Conservation (phyloP, 257 asterid genomes). For the Solanum habrochaites region DNA sequence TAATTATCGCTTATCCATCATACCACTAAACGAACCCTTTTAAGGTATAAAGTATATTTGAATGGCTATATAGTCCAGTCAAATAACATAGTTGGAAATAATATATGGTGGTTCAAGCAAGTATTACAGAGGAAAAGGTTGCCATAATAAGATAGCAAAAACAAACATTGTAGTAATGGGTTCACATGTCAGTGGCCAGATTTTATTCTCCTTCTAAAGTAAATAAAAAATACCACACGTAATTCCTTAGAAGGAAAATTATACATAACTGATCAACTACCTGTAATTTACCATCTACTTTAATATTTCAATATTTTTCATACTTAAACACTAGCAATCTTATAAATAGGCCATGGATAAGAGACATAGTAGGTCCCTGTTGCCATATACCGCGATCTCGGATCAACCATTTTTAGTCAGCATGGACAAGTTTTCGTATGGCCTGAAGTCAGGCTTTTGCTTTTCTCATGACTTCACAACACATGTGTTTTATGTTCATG, state of each 20-base stretch:
- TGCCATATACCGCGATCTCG: neutral
- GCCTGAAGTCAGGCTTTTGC: neutral
- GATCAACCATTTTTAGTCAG: neutral
- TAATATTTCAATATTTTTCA: neutral
- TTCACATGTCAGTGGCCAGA: neutral
- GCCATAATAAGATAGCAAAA: neutral
- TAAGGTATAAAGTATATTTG: neutral
- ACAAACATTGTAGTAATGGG: neutral
- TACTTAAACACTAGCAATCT: neutral
- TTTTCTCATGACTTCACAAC: neutral
- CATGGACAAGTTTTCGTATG: neutral
- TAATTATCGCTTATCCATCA: neutral
- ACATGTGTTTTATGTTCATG: neutral
- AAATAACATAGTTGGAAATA: neutral
- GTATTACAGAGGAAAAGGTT: neutral
- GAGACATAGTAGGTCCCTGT: neutral
- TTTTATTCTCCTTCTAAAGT: neutral
- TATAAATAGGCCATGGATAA: neutral
- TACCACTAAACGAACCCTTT: neutral
- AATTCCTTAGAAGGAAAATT: neutral
- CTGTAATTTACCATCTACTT: neutral
- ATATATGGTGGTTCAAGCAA: neutral
- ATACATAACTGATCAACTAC: neutral
- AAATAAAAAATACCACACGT: neutral
- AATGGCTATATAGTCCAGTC: neutral